Percentiles rank a stretch among this genome's conserved stretches.
Conservation (phyloP, 1,284 basidiomycete genomes). For the Ustilago nuda region DNA sequence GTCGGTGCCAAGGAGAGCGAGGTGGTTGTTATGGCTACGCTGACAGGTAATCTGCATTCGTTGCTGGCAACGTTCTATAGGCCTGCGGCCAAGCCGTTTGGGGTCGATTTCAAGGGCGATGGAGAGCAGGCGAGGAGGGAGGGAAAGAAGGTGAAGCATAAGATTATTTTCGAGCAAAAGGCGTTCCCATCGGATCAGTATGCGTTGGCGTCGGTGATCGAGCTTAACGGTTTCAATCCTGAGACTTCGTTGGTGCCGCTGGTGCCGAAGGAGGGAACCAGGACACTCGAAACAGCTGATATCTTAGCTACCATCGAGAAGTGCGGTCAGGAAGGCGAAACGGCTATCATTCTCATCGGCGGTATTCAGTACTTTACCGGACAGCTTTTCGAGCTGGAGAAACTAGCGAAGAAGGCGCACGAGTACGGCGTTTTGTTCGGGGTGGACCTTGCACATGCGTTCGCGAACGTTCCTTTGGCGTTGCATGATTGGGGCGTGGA, state of each 20-base stretch:
- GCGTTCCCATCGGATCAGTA: slow-evolving; percentile 98
- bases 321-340: slow-evolving; percentile 58
- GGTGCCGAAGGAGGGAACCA: slow-evolving; percentile 83
- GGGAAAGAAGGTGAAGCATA: slow-evolving; percentile 73
- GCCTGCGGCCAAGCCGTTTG: slow-evolving; percentile 74
- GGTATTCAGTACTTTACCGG: slow-evolving; percentile 90
- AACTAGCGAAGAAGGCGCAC: slow-evolving; percentile 81
- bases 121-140: slow-evolving; percentile 31
- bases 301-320: slow-evolving; percentile 80
- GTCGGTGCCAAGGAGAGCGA: slow-evolving; percentile 88
- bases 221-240: slow-evolving; percentile 83
- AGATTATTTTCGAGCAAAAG: slow-evolving; percentile 92
- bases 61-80: slow-evolving; percentile 95
- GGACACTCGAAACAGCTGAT: slow-evolving; percentile 87
- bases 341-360: slow-evolving; percentile 61
- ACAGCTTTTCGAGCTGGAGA: slow-evolving; percentile 89
- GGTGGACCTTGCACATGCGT: slow-evolving; percentile 95
- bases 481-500: slow-evolving; percentile 95
- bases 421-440: slow-evolving; percentile 87
- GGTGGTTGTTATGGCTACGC: slow-evolving; percentile 91
- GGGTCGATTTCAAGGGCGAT: slow-evolving; percentile 38
- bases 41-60: slow-evolving; percentile 94
- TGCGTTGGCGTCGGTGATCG: slow-evolving; percentile 88
- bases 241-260: slow-evolving; percentile 81
- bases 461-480: slow-evolving; percentile 88